phyloP scores from a whole-genome alignment of 106 monocot species.

The Acanthochlamys bracteata region DNA sequence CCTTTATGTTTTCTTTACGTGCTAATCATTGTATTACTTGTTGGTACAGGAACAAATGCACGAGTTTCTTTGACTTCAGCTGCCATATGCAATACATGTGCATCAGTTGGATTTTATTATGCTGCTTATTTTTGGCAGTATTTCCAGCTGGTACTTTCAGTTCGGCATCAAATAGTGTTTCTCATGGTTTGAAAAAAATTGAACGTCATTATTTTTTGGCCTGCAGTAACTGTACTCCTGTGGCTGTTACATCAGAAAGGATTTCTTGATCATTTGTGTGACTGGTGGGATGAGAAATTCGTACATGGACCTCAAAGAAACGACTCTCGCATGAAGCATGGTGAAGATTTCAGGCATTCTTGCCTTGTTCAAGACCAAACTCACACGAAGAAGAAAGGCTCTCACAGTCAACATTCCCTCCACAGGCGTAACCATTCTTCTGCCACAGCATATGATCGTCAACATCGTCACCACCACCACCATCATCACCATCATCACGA shows the following conservation, averaged over 20 bases:
- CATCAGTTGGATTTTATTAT: slow-evolving; percentile 72
- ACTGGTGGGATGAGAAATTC: slow-evolving; percentile 53
- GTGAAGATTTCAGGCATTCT: slow-evolving; percentile 7
- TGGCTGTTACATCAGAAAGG: slow-evolving; percentile 95
- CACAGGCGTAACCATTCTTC: slow-evolving; percentile 10
- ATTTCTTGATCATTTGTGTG: slow-evolving; percentile 64
- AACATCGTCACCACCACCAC: no score
- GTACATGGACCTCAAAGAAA: slow-evolving; percentile 7
- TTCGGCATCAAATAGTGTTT: neutral
- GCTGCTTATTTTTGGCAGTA: slow-evolving; percentile 49
- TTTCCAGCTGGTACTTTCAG: slow-evolving; percentile 53
- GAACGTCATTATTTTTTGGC: neutral
- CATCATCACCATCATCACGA: slow-evolving; percentile 20
- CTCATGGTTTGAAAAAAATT: neutral
- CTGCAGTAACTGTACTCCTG: slow-evolving; percentile 49
- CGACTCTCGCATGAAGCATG: slow-evolving; percentile 9
- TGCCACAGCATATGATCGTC: neutral
- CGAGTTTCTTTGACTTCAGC: slow-evolving; percentile 62
- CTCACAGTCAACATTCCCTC: slow-evolving; percentile 11
- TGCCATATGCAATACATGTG: slow-evolving; percentile 82
- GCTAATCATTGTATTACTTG: neutral
- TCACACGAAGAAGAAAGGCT: slow-evolving; percentile 13
- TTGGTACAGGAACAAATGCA: slow-evolving; percentile 50
- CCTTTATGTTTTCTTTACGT: no score
- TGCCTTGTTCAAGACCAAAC: slow-evolving; percentile 1